Percentiles rank a stretch among this genome's conserved stretches.
Evolutionary conservation across 768 basidiomycete species (phyloP).

Genomic region (Leccinum subgranulosum): DNA sequence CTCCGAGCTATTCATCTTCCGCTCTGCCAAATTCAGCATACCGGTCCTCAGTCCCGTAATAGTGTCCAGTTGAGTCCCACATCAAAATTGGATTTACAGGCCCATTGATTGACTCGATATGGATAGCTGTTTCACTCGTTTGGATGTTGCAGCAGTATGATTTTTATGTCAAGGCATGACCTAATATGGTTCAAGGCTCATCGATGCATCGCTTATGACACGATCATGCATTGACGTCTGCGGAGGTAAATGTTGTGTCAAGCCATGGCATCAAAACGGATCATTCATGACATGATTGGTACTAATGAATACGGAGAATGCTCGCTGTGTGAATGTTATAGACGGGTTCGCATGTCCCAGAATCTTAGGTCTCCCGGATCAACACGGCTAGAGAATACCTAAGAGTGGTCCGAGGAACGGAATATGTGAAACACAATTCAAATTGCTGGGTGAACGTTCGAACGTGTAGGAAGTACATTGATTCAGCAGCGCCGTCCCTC

Average conservation of each 20-base stretch:
- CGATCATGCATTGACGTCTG: background rate
- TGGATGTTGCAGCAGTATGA: constrained; percentile 89
- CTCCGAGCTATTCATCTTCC: constrained; percentile 81
- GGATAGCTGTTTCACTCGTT: constrained; percentile 59
- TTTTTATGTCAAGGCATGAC: constrained; percentile 59
- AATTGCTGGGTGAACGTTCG: background rate
- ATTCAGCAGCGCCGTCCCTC: background rate
- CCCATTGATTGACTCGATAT: constrained; percentile 12
- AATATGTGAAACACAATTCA: constrained; percentile 12
- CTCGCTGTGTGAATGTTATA: background rate
- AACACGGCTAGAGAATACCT: background rate
- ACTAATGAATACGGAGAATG: background rate
- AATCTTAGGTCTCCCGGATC: constrained; percentile 6
- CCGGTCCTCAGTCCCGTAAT: constrained; percentile 73
- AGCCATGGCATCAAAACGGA: constrained; percentile 17
- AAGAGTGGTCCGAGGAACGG: constrained; percentile 1
- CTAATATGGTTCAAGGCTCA: background rate
- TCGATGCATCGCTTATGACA: background rate
- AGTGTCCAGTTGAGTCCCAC: constrained; percentile 66
- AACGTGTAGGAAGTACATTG: background rate
- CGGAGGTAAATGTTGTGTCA: constrained; percentile 49
- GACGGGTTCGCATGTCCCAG: background rate
- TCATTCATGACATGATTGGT: background rate
- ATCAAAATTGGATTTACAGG: constrained; percentile 30
- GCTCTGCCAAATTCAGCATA: constrained; percentile 58